A percentile compares a stretch with the other conserved stretches of the same genome.
Conservation (phyloP, 2,329 filamentous ascomycete species). For the Beauveria scarabaeidicola region DNA sequence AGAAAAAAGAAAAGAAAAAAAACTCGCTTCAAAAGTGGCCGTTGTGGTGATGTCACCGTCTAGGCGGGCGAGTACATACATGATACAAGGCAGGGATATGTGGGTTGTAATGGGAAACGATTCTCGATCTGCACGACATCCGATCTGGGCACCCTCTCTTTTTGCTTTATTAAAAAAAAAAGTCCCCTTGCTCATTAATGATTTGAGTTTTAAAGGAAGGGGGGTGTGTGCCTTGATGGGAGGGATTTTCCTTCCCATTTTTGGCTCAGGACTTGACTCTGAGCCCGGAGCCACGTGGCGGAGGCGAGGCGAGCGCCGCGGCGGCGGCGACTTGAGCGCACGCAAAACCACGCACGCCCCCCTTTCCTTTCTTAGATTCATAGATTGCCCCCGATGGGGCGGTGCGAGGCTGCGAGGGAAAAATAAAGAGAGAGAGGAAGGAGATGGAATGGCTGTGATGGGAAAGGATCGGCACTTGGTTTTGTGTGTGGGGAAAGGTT, state of each 20-base stretch:
- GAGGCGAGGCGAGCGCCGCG: background rate
- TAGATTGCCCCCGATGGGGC: background rate
- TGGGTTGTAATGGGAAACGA: background rate
- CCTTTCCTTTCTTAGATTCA: too few species aligned
- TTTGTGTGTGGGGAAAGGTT: background rate
- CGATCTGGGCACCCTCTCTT: slow-evolving; percentile 8
- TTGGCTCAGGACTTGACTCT: slow-evolving; percentile 8
- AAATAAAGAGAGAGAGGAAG: background rate
- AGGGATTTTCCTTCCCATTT: background rate
- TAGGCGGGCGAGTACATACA: too few species aligned
- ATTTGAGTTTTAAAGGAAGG: background rate
- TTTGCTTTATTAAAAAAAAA: background rate
- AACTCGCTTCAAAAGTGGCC: background rate
- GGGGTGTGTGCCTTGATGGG: background rate
- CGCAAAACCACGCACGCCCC: too few species aligned
- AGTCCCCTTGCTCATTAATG: background rate
- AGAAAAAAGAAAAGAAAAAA: too few species aligned
- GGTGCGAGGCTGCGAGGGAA: background rate
- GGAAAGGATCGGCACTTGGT: slow-evolving; percentile 4
- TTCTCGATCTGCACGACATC: slow-evolving; percentile 8
- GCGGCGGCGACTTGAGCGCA: background rate
- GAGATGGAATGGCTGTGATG: background rate
- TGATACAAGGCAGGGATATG: background rate
- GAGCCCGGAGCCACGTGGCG: slow-evolving; percentile 11
- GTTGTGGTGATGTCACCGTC: background rate